Percentiles rank a stretch among this genome's conserved stretches.
Conservation (phyloP, 2,329 filamentous ascomycete species). For the Aureobasidium sp. region DNA sequence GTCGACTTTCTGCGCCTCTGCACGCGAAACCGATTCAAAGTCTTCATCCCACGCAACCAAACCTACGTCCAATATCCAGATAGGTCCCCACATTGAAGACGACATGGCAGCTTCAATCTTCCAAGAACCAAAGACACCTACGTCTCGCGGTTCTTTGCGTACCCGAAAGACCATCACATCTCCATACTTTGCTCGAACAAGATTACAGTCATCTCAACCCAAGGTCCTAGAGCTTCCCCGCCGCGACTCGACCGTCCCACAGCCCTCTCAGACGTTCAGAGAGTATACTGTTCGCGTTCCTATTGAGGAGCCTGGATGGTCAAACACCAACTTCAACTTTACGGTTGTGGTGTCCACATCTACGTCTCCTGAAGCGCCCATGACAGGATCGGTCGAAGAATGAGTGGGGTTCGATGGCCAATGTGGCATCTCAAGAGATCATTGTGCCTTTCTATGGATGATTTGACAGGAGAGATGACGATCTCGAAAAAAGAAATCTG, state of each 20-base stretch:
- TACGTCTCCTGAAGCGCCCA: not conserved
- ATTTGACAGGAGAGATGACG: too few species aligned
- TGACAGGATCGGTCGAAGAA: not conserved
- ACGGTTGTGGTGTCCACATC: not conserved
- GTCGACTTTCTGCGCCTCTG: too few species aligned
- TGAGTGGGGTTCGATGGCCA: not conserved
- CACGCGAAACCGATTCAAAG: too few species aligned
- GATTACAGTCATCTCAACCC: not conserved
- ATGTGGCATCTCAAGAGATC: too few species aligned
- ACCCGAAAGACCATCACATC: not conserved
- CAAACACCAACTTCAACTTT: not conserved
- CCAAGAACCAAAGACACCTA: too few species aligned
- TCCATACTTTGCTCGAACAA: not conserved
- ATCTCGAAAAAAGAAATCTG: too few species aligned
- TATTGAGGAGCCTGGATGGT: not conserved
- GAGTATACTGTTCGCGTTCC: not conserved
- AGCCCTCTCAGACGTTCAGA: too few species aligned
- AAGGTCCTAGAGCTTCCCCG: not conserved
- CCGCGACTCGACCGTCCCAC: not conserved
- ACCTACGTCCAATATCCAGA: not conserved
- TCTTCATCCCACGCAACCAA: too few species aligned
- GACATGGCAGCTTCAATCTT: not conserved
- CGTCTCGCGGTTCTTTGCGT: not conserved
- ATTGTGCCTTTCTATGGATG: too few species aligned
- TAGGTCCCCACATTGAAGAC: not conserved